These are phyloP conservation scores for Cunninghamia lanceolata DNA, from an alignment of 75 land plant genomes.

Conservation along the genomic window DNA sequence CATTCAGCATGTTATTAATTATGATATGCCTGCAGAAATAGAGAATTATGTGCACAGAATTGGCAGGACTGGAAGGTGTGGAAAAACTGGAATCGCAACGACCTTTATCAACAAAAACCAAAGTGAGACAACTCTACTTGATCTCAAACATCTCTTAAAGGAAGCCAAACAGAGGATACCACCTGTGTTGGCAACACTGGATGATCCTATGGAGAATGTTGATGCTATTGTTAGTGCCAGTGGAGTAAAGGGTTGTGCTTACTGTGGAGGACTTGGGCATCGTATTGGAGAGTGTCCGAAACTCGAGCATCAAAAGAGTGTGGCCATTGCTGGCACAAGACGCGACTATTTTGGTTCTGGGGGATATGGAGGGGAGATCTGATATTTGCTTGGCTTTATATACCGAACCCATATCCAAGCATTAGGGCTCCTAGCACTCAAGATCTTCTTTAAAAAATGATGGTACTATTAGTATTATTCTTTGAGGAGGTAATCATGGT, in stretches of 20 bases:
- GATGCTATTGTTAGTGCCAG: conserved; percentile 78
- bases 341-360: conserved; percentile 90
- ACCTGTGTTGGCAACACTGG: conserved; percentile 81
- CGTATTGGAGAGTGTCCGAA: conserved; percentile 92
- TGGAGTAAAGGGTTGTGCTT: conserved; percentile 91
- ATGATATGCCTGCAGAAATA: conserved; percentile 96
- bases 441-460: not conserved
- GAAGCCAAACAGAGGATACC: conserved; percentile 96
- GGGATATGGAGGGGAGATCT: conserved; percentile 91
- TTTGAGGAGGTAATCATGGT: not conserved
- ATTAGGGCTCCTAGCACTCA: not conserved
- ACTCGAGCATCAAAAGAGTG: conserved; percentile 87
- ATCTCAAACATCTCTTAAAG: conserved; percentile 86
- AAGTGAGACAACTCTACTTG: conserved; percentile 89
- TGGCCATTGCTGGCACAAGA: conserved; percentile 86
- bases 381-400: conserved; percentile 3
- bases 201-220: conserved; percentile 90
- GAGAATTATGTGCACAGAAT: conserved; percentile 97
- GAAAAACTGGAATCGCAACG: conserved; percentile 95
- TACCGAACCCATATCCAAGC: not conserved
- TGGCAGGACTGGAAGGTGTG: conserved; percentile 91
- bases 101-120: conserved; percentile 94
- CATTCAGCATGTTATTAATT: conserved; percentile 93
- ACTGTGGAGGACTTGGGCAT: conserved; percentile 97
- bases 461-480: too few species aligned